These are phyloP conservation scores for Populus pruinosa DNA, from an alignment of 345 rosid genomes.

Conservation along the genomic window DNA sequence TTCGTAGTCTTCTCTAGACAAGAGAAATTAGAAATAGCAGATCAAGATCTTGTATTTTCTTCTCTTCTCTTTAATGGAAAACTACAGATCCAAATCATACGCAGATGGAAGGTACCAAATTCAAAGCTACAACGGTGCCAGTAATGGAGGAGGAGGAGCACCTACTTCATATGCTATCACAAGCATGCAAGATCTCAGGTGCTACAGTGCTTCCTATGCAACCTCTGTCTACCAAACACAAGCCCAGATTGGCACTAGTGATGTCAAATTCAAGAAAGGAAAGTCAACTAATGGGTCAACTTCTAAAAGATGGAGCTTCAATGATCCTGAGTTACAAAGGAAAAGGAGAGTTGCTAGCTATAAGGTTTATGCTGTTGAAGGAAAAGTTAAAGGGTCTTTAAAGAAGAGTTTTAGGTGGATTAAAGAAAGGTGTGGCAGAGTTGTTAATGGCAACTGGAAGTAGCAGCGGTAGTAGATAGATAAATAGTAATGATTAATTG, in stretches of 20 bases:
- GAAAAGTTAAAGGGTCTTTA: conserved; percentile 65
- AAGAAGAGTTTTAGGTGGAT: conserved; percentile 67
- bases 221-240: conserved; percentile 32
- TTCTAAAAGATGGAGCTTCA: conserved; percentile 55
- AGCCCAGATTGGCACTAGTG: conserved; percentile 24
- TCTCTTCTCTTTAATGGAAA: conserved; percentile 41
- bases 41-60: no score
- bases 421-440: conserved; percentile 46
- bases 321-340: conserved; percentile 65
- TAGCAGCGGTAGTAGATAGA: not conserved
- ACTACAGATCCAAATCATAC: conserved; percentile 62
- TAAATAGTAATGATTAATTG: not conserved
- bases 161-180: conserved; percentile 26
- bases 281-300: conserved; percentile 40
- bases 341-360: conserved; percentile 67
- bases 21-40: not conserved
- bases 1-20: not conserved
- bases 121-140: conserved; percentile 12
- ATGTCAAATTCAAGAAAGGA: conserved; percentile 43
- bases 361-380: conserved; percentile 67
- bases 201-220: conserved; percentile 52
- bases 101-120: conserved; percentile 44
- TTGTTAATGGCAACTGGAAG: conserved; percentile 31
- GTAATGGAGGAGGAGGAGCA: not conserved
- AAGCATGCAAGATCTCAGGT: conserved; percentile 56